These are phyloP conservation scores for Aspergillus sp. DNA, from an alignment of 2,329 filamentous ascomycete genomes.

Conservation along the genomic window DNA sequence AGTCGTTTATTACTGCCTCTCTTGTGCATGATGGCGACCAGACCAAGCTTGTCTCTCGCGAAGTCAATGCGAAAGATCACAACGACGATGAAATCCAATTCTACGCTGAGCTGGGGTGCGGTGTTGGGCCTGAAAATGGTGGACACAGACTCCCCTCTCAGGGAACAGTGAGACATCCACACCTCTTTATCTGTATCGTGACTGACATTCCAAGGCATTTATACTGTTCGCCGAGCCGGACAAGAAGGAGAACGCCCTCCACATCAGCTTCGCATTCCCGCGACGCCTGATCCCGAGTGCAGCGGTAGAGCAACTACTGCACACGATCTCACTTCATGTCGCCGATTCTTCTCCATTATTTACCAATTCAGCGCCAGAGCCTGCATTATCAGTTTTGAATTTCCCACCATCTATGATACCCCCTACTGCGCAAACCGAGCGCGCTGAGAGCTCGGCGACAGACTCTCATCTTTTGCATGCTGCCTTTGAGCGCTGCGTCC, in stretches of 20 bases:
- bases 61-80: constrained; percentile 14
- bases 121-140: constrained; percentile 18
- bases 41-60: constrained; percentile 8
- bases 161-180: constrained; percentile 10
- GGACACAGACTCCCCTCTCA: constrained; percentile 3
- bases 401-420: constrained; percentile 27
- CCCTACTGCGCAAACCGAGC: constrained; percentile 12
- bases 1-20: constrained; percentile 17
- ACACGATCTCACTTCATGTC: constrained; percentile 16
- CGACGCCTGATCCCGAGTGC: constrained; percentile 18
- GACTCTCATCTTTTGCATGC: constrained; percentile 23
- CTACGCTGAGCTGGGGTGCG: constrained; percentile 17
- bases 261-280: constrained; percentile 21
- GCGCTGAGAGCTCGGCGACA: background rate
- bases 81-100: constrained; percentile 23
- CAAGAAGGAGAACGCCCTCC: background rate
- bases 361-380: constrained; percentile 3
- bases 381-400: constrained; percentile 25
- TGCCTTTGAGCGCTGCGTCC: constrained; percentile 28
- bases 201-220: constrained; percentile 19
- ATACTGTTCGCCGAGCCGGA: constrained; percentile 12
- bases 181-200: background rate
- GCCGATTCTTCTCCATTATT: constrained; percentile 15
- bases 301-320: constrained; percentile 22
- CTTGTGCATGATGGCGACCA: background rate